Percentiles rank a stretch among this genome's conserved stretches.
Evolutionary conservation across 2,329 filamentous ascomycete species (phyloP).

Genomic region (Ophiostoma montium): DNA sequence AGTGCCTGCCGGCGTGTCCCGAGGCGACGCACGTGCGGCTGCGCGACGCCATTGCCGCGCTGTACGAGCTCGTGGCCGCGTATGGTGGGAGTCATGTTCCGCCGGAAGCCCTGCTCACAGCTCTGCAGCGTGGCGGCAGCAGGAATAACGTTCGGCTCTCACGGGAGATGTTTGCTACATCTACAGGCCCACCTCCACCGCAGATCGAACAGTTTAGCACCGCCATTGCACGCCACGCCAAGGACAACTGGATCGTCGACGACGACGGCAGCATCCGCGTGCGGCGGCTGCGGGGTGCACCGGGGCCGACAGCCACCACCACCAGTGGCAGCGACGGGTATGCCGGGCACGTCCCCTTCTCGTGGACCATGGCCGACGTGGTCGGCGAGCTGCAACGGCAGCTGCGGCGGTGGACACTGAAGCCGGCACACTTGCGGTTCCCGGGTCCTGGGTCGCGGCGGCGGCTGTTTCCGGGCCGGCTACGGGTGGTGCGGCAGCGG

Average conservation of each 20-base stretch:
- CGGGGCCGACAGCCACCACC: too few relatives aligned
- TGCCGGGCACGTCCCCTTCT: slow-evolving; percentile 14
- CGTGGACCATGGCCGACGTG: slow-evolving; percentile 21
- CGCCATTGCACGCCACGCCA: slow-evolving; percentile 30
- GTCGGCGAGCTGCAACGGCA: slow-evolving; percentile 20
- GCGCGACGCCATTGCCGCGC: background rate
- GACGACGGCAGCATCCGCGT: slow-evolving; percentile 13
- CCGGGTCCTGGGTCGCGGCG: background rate
- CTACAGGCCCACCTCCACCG: too few relatives aligned
- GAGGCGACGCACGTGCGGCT: background rate
- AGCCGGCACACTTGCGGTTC: background rate
- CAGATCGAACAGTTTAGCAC: slow-evolving; percentile 27
- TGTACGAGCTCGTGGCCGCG: background rate
- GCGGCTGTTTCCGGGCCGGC: background rate
- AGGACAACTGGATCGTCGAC: slow-evolving; percentile 27
- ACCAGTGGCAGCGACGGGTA: too few relatives aligned
- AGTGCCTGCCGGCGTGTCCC: slow-evolving; percentile 2
- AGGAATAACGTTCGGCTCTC: too few relatives aligned
- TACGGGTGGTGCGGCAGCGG: too few relatives aligned
- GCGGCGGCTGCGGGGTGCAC: slow-evolving; percentile 3
- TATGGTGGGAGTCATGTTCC: background rate
- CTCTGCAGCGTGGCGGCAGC: background rate
- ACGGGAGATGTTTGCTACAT: too few relatives aligned
- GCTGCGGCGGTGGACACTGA: slow-evolving; percentile 20
- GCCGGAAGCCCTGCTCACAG: background rate